A percentile compares a stretch with the other conserved stretches of the same genome.
Evolutionary conservation across 768 basidiomycete genomes (phyloP).

Genomic region (Chalciporus pseudorubinellus): DNA sequence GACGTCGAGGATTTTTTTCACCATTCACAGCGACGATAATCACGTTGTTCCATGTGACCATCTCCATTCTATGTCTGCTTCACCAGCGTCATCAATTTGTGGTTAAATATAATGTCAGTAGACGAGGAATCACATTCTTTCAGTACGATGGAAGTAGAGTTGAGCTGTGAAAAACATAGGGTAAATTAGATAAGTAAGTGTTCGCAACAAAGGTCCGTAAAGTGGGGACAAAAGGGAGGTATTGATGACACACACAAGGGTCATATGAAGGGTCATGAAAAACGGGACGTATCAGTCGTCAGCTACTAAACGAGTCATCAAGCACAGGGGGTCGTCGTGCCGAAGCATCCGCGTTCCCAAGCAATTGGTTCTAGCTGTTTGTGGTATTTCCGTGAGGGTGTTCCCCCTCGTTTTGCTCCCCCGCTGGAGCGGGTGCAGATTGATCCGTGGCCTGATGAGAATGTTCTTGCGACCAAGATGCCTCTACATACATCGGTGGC

Average conservation of each 20-base stretch:
- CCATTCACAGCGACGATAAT: no score
- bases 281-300: background rate
- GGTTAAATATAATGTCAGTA: background rate
- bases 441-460: background rate
- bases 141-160: no score
- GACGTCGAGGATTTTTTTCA: no score
- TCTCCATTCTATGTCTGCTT: no score
- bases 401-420: conserved; percentile 1
- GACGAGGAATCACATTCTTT: no score
- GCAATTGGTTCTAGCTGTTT: background rate
- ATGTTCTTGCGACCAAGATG: conserved; percentile 4
- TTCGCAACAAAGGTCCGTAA: no score
- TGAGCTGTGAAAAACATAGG: no score
- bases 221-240: no score
- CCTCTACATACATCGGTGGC: conserved; percentile 45
- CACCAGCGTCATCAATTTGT: no score
- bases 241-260: background rate
- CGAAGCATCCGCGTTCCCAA: conserved; percentile 1
- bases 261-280: background rate
- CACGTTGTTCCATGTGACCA: no score
- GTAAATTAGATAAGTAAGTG: no score
- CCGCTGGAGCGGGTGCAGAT: background rate
- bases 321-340: background rate
- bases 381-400: background rate
- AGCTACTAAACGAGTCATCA: conserved; percentile 3